A percentile compares a stretch with the other conserved stretches of the same genome.
These are phyloP conservation scores for Fusarium pseudonygamai DNA, from an alignment of 2,329 filamentous ascomycete genomes.

Conservation along the genomic window DNA sequence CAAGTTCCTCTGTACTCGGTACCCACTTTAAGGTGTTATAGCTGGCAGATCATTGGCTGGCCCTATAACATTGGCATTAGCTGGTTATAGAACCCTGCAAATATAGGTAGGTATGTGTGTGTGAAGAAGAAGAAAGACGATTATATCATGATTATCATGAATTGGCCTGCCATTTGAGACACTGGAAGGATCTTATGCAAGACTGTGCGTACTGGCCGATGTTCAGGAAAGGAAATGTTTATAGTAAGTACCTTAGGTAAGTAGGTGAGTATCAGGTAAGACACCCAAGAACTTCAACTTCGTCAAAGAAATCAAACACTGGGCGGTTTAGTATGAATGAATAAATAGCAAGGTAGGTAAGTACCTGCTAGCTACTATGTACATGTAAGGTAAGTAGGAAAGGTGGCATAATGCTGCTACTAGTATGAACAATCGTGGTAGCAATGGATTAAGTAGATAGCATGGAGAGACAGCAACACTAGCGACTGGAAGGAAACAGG, in stretches of 20 bases:
- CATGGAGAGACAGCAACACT: neutral
- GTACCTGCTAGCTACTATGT: neutral
- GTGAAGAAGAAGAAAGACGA: neutral
- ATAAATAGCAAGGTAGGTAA: neutral
- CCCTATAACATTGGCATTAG: slow-evolving; percentile 30
- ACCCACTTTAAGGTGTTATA: neutral
- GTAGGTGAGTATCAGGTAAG: neutral
- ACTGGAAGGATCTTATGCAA: neutral
- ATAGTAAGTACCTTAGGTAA: neutral
- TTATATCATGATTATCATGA: slow-evolving; percentile 19
- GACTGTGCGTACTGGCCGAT: too few species aligned
- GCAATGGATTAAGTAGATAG: neutral
- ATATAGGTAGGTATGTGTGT: neutral
- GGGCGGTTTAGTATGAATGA: neutral
- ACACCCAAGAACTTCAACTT: neutral
- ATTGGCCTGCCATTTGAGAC: neutral
- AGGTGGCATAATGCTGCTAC: neutral
- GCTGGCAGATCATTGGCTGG: slow-evolving; percentile 27
- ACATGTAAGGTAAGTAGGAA: neutral
- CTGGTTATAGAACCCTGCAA: slow-evolving; percentile 17
- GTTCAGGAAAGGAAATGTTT: neutral
- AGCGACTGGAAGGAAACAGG: slow-evolving; percentile 6
- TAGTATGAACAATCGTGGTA: neutral
- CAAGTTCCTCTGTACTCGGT: neutral
- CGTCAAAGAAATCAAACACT: neutral